Percentiles rank a stretch among this genome's conserved stretches.
Evolutionary conservation across 2,329 filamentous ascomycete genomes (phyloP).

Genomic region (Verticillium nonalfalfae): DNA sequence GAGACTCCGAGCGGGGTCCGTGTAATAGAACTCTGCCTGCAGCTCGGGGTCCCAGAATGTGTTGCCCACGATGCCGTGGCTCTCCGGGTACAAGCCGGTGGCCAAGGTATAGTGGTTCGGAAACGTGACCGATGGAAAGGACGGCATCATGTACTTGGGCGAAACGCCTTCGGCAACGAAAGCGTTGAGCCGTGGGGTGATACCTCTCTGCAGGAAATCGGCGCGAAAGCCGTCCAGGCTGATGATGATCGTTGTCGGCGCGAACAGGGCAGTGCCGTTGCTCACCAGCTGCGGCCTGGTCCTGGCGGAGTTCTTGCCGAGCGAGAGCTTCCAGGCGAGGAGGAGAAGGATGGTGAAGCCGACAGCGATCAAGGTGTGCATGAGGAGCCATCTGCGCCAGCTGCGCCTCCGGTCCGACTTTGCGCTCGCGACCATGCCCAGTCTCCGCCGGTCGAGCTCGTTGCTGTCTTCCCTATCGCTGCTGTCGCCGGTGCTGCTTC

Average conservation of each 20-base stretch:
- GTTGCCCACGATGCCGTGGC: constrained; percentile 89
- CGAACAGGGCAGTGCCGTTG: constrained; percentile 87
- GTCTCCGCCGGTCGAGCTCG: constrained; percentile 46
- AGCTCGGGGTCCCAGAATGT: constrained; percentile 84
- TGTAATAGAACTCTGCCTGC: constrained; percentile 81
- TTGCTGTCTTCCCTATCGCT: constrained; percentile 56
- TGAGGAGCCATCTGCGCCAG: constrained; percentile 48
- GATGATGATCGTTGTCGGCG: constrained; percentile 86
- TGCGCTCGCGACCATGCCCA: constrained; percentile 40
- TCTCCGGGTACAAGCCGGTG: constrained; percentile 87
- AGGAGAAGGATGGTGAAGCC: constrained; percentile 51
- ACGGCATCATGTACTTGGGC: constrained; percentile 86
- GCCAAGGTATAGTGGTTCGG: constrained; percentile 93
- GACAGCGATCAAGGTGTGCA: constrained; percentile 43
- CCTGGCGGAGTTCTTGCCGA: constrained; percentile 27
- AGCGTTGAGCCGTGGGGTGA: constrained; percentile 76
- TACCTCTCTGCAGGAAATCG: constrained; percentile 76
- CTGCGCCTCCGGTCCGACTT: constrained; percentile 42
- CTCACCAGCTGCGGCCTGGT: constrained; percentile 36
- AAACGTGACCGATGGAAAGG: constrained; percentile 94
- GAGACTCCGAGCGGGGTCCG: constrained; percentile 67
- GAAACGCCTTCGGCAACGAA: constrained; percentile 82
- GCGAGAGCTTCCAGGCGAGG: constrained; percentile 52
- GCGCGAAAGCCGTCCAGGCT: constrained; percentile 94
- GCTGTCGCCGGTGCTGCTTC: constrained; percentile 56